Base-by-base conservation (phyloP, 768 basidiomycete genomes). In the Cystofilobasidium bisporidii region DNA sequence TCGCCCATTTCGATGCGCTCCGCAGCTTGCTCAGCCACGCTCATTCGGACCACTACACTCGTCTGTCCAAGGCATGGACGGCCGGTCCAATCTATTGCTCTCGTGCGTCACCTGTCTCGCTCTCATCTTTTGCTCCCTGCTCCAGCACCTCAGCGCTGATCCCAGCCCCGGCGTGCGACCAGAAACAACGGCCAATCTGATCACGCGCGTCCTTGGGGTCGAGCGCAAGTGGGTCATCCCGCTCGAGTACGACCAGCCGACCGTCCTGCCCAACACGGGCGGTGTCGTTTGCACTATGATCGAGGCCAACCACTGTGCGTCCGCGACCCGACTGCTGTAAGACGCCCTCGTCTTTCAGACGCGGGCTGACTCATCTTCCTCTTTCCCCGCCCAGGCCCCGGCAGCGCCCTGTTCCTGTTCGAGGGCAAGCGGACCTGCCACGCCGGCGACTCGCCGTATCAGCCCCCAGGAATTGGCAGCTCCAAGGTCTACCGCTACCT, bases 271-370 rank as follows among this genome's bases (percentile, higher is more conserved):
- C 0, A 78, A 88, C 71, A 90, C 91, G 0, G 84, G 85, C 32
- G 92, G 92, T 2, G 89, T 97, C 41, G 80, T 79, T 43, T 93
- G 97, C 6, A 97, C 91, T 1, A 83, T 93, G 47, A 91, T 99
- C n/a, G 90, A 96, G 73, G 96, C 94, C 14, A 98, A 99, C 75
- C 96, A 98, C 74, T 97, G 94, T 82, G n/a, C n/a, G n/a, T n/a
- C n/a, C n/a, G n/a, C n/a, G n/a, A n/a, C n/a, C n/a, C n/a, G n/a
- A n/a, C n/a, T n/a, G n/a, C n/a, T n/a, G n/a, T n/a, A n/a, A n/a
- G n/a, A n/a, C n/a, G n/a, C n/a, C n/a, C n/a, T n/a, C n/a, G n/a
- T n/a, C n/a, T n/a, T n/a, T n/a, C n/a, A n/a, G 64, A 48, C 80
- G 36, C 36, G 5, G 36, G 36, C 36, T 72, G 4, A 18, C 47